Evolutionary conservation across 768 basidiomycete species (phyloP).

Genomic region (Psilocybe cyanescens): DNA sequence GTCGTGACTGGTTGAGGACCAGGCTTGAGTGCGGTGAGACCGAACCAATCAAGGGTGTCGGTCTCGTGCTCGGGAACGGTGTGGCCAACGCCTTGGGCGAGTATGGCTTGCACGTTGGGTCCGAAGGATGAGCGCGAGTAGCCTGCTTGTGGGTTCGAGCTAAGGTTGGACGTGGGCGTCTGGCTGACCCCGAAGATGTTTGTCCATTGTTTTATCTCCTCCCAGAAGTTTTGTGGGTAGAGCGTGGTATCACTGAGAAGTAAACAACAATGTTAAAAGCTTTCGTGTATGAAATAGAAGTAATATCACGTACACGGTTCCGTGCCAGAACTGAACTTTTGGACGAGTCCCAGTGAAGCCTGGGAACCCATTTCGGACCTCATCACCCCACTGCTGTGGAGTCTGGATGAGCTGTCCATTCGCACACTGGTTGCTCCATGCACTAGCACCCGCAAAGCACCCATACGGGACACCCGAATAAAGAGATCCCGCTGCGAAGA

Average conservation of each 20-base stretch:
- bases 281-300: background rate
- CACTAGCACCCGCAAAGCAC: constrained; percentile 49
- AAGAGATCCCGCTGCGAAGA: constrained; percentile 51
- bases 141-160: constrained; percentile 45
- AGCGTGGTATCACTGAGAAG: constrained; percentile 52
- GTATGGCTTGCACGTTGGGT: constrained; percentile 52
- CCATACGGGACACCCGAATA: constrained; percentile 57
- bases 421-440: constrained; percentile 51
- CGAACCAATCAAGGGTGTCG: constrained; percentile 52
- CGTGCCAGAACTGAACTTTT: constrained; percentile 59
- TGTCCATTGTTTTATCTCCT: constrained; percentile 61
- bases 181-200: constrained; percentile 51
- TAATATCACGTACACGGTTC: constrained; percentile 37
- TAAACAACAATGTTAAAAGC: background rate
- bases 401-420: constrained; percentile 46
- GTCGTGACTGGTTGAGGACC: constrained; percentile 17
- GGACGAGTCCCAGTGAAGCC: constrained; percentile 55
- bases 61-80: constrained; percentile 53
- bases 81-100: constrained; percentile 51
- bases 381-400: constrained; percentile 51
- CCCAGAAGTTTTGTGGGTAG: constrained; percentile 50
- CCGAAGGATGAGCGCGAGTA: constrained; percentile 55
- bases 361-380: constrained; percentile 50
- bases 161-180: constrained; percentile 41
- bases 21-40: constrained; percentile 31